Evolutionary conservation across 345 rosid genomes (phyloP).

Genomic region (Geranium rotundifolium): DNA sequence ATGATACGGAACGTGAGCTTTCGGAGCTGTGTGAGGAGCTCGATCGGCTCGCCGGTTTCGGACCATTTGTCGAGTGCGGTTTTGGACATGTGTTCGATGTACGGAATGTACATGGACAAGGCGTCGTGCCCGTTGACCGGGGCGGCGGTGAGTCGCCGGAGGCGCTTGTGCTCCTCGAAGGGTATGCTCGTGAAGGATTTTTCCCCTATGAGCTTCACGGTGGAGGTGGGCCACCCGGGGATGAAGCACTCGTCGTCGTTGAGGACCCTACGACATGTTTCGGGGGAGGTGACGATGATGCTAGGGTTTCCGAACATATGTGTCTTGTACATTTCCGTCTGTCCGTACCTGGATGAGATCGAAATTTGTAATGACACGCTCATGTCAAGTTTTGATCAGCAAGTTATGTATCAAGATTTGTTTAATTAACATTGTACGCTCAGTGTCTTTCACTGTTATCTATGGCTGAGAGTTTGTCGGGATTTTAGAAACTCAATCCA

Average conservation of each 20-base stretch:
- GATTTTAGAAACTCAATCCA: too few relatives aligned
- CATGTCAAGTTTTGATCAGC: too few relatives aligned
- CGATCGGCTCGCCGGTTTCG: slow-evolving; percentile 39
- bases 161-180: slow-evolving; percentile 75
- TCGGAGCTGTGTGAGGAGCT: slow-evolving; percentile 57
- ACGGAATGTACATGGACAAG: slow-evolving; percentile 41
- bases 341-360: slow-evolving; percentile 42
- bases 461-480: too few relatives aligned
- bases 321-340: slow-evolving; percentile 53
- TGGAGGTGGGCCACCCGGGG: slow-evolving; percentile 76
- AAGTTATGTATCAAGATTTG: neutral
- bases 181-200: slow-evolving; percentile 70
- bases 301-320: slow-evolving; percentile 83
- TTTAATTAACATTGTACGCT: too few relatives aligned
- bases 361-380: too few relatives aligned
- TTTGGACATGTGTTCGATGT: slow-evolving; percentile 52
- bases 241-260: slow-evolving; percentile 58
- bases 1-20: slow-evolving; percentile 73
- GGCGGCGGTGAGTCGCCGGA: slow-evolving; percentile 61
- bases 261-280: slow-evolving; percentile 48
- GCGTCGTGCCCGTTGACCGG: slow-evolving; percentile 80
- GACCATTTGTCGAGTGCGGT: slow-evolving; percentile 54
- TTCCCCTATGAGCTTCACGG: slow-evolving; percentile 54
- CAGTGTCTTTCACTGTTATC: too few relatives aligned
- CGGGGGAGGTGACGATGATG: slow-evolving; percentile 62